Evolutionary conservation across 192 early-diverging fungal species (phyloP).

Genomic region (Endogone sp.): DNA sequence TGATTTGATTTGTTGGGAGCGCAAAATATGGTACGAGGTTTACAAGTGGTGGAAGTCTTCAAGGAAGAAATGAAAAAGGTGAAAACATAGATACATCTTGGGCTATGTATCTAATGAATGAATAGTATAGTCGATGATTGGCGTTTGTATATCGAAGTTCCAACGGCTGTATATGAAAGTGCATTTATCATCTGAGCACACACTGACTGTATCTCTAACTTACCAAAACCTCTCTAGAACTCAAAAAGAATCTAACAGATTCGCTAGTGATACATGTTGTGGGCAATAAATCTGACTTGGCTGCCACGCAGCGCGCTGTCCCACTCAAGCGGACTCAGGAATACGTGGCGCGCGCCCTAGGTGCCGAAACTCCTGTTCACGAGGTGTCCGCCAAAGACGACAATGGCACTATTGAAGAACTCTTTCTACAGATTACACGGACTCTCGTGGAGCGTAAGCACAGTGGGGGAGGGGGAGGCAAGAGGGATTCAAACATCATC

Average conservation of each 20-base stretch:
- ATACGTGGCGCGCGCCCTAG: constrained; percentile 54
- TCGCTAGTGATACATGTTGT: constrained; percentile 67
- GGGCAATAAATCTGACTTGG: constrained; percentile 70
- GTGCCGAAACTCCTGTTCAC: constrained; percentile 57
- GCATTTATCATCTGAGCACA: background rate
- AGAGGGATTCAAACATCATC: background rate
- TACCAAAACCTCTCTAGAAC: constrained; percentile 34
- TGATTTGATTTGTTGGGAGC: background rate
- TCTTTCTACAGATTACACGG: constrained; percentile 48
- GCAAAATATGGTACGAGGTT: constrained; percentile 12
- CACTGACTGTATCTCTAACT: background rate
- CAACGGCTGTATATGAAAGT: background rate
- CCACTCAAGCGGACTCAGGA: constrained; percentile 53
- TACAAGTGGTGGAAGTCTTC: constrained; percentile 1
- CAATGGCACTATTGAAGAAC: constrained; percentile 53
- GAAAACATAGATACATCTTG: background rate
- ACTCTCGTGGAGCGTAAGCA: constrained; percentile 32
- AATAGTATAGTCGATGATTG: too few relatives aligned
- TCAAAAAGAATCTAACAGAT: constrained; percentile 62
- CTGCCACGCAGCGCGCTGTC: constrained; percentile 51
- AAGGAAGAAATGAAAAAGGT: background rate
- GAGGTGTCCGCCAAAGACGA: constrained; percentile 74
- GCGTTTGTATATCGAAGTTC: too few relatives aligned
- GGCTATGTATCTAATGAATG: too few relatives aligned
- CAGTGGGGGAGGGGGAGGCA: background rate